Evolutionary conservation across 2,329 filamentous ascomycete genomes (phyloP).

Genomic region (Aspergillus pseudonomiae): DNA sequence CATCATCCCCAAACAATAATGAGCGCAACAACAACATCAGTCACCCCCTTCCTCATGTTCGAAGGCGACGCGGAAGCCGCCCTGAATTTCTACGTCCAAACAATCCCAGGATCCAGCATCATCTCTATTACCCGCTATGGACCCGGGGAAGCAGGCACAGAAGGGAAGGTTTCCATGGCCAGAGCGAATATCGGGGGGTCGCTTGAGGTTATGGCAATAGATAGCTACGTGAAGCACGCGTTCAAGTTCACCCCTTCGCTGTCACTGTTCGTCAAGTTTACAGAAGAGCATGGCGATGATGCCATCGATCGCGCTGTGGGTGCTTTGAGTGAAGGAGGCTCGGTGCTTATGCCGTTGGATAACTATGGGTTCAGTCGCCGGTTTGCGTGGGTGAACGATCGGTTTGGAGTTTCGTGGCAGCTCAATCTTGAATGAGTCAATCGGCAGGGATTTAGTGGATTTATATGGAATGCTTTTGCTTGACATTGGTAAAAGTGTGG

Average conservation of each 20-base stretch:
- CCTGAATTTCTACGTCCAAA: not conserved
- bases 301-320: not conserved
- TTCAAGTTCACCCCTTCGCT: not conserved
- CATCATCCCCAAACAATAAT: not conserved
- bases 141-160: not conserved
- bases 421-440: not conserved
- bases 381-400: not conserved
- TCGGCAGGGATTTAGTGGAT: too few species aligned
- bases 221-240: not conserved
- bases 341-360: not conserved
- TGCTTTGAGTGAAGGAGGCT: not conserved
- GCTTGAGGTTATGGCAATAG: not conserved
- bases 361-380: not conserved
- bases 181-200: not conserved
- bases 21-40: not conserved
- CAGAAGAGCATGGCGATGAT: not conserved
- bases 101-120: not conserved
- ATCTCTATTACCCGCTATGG: not conserved
- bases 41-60: not conserved
- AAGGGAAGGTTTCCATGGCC: not conserved
- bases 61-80: not conserved
- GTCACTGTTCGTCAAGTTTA: not conserved
- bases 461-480: not conserved
- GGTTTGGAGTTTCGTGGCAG: not conserved
- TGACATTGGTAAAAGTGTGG: fast-evolving